Conservation (phyloP, 176 grass and related monocot genomes). For the Ensete ventricosum region DNA sequence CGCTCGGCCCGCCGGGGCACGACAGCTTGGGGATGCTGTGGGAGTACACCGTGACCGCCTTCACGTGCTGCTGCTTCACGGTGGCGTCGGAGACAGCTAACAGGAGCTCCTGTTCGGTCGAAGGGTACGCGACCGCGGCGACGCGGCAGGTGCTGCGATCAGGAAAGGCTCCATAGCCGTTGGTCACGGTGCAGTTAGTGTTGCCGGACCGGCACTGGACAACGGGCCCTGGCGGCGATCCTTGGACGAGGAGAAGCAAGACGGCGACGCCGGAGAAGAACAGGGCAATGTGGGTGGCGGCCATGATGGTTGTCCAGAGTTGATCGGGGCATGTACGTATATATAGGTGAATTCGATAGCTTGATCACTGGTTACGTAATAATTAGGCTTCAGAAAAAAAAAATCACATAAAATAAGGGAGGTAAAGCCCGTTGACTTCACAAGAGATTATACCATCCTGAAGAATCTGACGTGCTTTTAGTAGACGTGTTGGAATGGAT, state of each 20-base stretch:
- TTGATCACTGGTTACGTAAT: too few species aligned
- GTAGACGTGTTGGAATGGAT: too few species aligned
- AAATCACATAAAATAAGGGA: too few species aligned
- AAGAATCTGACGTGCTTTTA: too few species aligned
- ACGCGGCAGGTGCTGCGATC: slow-evolving; percentile 20
- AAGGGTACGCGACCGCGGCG: slow-evolving; percentile 7
- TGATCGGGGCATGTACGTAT: too few species aligned
- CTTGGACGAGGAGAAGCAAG: neutral
- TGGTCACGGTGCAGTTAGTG: slow-evolving; percentile 12
- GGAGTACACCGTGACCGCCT: slow-evolving; percentile 13
- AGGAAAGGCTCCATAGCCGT: slow-evolving; percentile 13
- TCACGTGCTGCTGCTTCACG: slow-evolving; percentile 7
- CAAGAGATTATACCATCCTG: too few species aligned
- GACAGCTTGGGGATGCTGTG: slow-evolving; percentile 22
- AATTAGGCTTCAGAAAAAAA: too few species aligned
- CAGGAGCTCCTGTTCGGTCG: slow-evolving; percentile 15
- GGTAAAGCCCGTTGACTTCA: too few species aligned
- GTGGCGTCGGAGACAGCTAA: slow-evolving; percentile 8
- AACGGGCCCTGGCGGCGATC: slow-evolving; percentile 3
- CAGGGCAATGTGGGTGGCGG: neutral
- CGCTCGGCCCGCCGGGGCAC: slow-evolving; percentile 9
- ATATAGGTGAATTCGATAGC: too few species aligned
- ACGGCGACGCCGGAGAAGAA: neutral
- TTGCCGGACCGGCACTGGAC: slow-evolving; percentile 2
- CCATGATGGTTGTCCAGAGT: too few species aligned